These are phyloP conservation scores for Backusella tuberculispora DNA, from an alignment of 192 early-diverging fungal genomes.

Conservation along the genomic window DNA sequence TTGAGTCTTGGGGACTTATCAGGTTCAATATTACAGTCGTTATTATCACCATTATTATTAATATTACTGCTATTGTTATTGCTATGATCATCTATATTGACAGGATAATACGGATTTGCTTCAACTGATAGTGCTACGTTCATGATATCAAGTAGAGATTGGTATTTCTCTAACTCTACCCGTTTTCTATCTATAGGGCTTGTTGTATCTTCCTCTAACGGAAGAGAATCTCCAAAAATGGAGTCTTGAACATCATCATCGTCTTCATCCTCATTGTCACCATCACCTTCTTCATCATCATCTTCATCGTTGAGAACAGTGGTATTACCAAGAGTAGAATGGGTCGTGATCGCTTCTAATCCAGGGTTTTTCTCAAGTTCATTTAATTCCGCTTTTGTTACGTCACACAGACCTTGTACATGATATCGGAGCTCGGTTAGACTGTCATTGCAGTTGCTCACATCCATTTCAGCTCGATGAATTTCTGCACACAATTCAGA, in stretches of 20 bases:
- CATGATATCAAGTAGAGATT: constrained; percentile 43
- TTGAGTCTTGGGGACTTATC: constrained; percentile 20
- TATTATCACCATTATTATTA: constrained; percentile 18
- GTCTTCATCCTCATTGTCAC: neutral
- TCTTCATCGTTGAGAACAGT: neutral
- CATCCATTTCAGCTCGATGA: constrained; percentile 78
- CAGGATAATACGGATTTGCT: constrained; percentile 49
- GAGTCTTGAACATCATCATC: neutral
- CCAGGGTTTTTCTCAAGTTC: constrained; percentile 23
- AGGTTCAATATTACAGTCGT: constrained; percentile 3
- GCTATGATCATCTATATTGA: constrained; percentile 26
- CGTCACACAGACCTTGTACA: constrained; percentile 36
- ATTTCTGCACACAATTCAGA: constrained; percentile 68
- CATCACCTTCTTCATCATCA: neutral
- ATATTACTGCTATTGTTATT: constrained; percentile 17
- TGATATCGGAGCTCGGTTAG: constrained; percentile 61
- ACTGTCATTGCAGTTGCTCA: constrained; percentile 74
- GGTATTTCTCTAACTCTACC: constrained; percentile 13
- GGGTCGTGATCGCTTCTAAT: neutral
- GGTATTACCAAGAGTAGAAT: neutral
- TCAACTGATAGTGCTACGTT: constrained; percentile 50
- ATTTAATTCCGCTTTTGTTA: neutral
- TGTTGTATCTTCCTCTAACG: constrained; percentile 12
- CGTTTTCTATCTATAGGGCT: constrained; percentile 8
- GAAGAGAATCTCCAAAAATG: constrained; percentile 6